Percentiles rank a stretch among this genome's conserved stretches.
phyloP scores from a whole-genome alignment of 73 alveolate species.

The Urostyla sp. region DNA sequence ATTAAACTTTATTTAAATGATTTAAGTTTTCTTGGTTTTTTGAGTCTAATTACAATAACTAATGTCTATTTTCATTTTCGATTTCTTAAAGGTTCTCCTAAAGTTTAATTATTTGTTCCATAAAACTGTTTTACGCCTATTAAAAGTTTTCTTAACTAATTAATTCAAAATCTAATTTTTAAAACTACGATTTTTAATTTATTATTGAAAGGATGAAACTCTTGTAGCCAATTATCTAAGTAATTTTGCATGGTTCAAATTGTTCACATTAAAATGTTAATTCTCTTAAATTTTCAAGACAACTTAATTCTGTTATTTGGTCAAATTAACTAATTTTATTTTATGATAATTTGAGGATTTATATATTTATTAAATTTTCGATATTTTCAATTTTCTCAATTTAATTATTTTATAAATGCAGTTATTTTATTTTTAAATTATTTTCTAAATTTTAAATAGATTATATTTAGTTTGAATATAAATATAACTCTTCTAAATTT shows the following conservation, averaged over 20 bases:
- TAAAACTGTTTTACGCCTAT: constrained; percentile 62
- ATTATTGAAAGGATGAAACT: constrained; percentile 66
- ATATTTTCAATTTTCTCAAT: constrained; percentile 60
- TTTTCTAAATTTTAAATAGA: constrained; percentile 63
- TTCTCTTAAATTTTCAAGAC: constrained; percentile 27
- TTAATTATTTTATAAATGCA: constrained; percentile 67
- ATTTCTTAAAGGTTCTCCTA: constrained; percentile 61
- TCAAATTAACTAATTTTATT: constrained; percentile 64
- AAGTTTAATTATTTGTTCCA: constrained; percentile 65
- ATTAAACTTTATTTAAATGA: constrained; percentile 62
- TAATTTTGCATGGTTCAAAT: constrained; percentile 69
- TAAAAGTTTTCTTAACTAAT: constrained; percentile 45
- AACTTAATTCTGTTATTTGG: constrained; percentile 48
- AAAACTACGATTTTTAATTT: not conserved
- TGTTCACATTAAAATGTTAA: constrained; percentile 59
- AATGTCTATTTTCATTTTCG: constrained; percentile 74
- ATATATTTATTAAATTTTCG: constrained; percentile 48
- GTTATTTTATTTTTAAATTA: constrained; percentile 52
- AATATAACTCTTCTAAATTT: constrained; percentile 49
- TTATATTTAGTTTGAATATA: constrained; percentile 59
- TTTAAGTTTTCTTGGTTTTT: constrained; percentile 73
- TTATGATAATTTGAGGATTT: constrained; percentile 53
- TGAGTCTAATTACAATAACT: constrained; percentile 65
- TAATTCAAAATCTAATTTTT: constrained; percentile 57
- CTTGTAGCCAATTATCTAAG: constrained; percentile 64